Base-by-base conservation (phyloP, 176 grass and related monocot genomes). In the Raddia distichophylla region DNA sequence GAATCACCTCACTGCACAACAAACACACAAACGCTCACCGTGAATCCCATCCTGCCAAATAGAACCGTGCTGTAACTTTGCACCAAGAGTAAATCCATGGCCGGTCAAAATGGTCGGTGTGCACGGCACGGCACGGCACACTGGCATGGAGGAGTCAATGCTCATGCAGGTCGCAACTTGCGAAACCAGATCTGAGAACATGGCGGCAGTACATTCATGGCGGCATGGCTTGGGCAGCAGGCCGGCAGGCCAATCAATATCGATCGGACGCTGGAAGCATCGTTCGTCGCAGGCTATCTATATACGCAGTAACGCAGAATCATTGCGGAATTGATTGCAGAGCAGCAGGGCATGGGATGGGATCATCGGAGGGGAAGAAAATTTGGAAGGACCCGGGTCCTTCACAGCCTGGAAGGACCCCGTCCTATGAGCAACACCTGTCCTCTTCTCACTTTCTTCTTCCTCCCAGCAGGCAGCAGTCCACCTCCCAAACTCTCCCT, bases 1-100 rank as follows among this genome's bases (percentile, higher is more conserved):
- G 59, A 45, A 98, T 98, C 2, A 94, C 84, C 60, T 92, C 79
- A 27, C 95, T 98, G 92, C 64, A 84, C 19, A 43, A 73, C 27
- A 57, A 50, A 27, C 15, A 77, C 8, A 48, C 37, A 19, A 49
- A 6, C 4, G 1, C 27, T 12, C 60, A 18, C 1, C 17, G 55
- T 44, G 6, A 66, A 66, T 67, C 27, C 80, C 83, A 12, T 44
- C 4, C 20, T 18, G 27, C 35, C 66, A 22, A 27, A 27, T 27
- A 27, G 27, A 27, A 27, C 27, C 27, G 27, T 10, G 5, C 4
- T 7, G 20, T 13, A 18, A 5, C 60, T 65, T 51, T 35, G 27
- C 75, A 5, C 8, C 1, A 8, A 8, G 43, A 7, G 5, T 5
- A 4, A 15, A 48, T 8, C 2, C 64, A 47, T 44, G 14, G 76